phyloP scores from a whole-genome alignment of 1,139 yeast species.

The Pichia sp. region DNA sequence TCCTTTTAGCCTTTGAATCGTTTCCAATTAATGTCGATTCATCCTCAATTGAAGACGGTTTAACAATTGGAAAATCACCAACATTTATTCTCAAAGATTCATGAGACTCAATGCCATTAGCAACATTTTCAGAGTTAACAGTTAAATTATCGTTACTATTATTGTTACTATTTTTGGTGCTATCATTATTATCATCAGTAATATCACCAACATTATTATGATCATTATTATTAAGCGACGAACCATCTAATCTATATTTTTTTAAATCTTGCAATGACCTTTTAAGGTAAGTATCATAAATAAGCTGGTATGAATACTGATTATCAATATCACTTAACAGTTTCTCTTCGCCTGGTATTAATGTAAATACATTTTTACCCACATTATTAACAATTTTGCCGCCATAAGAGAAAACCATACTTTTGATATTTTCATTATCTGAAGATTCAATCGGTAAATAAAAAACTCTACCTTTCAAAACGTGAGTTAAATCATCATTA shows the following conservation, averaged over 20 bases:
- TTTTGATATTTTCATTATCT: constrained; percentile 17
- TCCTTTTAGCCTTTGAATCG: constrained; percentile 1
- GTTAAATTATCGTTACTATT: no score
- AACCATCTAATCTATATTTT: constrained; percentile 12
- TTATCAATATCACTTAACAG: constrained; percentile 9
- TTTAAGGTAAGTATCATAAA: constrained; percentile 19
- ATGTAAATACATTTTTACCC: constrained; percentile 11
- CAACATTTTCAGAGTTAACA: no score
- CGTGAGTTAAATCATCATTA: background rate
- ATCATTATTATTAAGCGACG: no score
- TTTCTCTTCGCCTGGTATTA: constrained; percentile 19
- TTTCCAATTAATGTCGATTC: constrained; percentile 1
- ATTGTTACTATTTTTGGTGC: no score
- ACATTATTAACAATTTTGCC: constrained; percentile 16
- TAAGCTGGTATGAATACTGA: constrained; percentile 20
- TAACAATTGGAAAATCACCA: constrained; percentile 17
- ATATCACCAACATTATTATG: no score
- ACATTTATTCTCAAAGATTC: constrained; percentile 18
- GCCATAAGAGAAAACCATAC: constrained; percentile 20
- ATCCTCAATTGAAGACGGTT: background rate
- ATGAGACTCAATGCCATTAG: background rate
- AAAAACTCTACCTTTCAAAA: constrained; percentile 16
- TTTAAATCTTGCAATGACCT: constrained; percentile 15
- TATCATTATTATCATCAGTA: no score
- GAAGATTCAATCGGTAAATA: constrained; percentile 15